Evolutionary conservation across 306 rosid genomes (phyloP).

Genomic region (Cucumis sativus): Cucumber_9930_V3 NC_026658.2:24916501-24917000

Average conservation of each 20-base stretch:
- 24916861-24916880: not conserved
- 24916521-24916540: not conserved
- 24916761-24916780: not conserved
- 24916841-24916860: not conserved
- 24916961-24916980: not conserved
- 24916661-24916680: not conserved
- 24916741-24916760: not conserved
- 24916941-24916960: too few relatives aligned
- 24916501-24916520: not conserved
- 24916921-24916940: not conserved
- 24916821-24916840: not conserved
- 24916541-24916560: not conserved
- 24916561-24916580: not conserved
- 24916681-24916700: not conserved
- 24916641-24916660: not conserved
- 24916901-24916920: not conserved
- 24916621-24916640: not conserved
- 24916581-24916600: not conserved
- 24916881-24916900: not conserved
- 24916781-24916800: not conserved
- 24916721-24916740: not conserved
- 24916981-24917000: not conserved
- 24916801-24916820: not conserved
- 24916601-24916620: not conserved
- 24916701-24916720: not conserved